These are phyloP conservation scores for Cryptococcus floricola DNA, from an alignment of 1,284 basidiomycete species.

Conservation along the genomic window DNA sequence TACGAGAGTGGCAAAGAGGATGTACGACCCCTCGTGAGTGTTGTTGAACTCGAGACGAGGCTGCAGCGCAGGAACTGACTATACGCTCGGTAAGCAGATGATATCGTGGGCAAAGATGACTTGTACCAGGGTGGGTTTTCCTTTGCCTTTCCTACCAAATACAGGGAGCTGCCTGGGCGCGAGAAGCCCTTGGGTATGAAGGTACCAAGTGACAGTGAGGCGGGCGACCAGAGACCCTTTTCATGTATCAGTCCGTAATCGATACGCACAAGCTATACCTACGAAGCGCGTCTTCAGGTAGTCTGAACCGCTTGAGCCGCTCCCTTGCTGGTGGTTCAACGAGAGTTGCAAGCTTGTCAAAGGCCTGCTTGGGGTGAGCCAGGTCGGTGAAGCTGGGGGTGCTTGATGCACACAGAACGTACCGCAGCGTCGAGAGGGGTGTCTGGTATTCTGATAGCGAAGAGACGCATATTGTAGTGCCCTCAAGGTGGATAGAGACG, in stretches of 20 bases:
- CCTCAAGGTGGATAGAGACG: too few species aligned
- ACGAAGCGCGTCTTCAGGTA: slow-evolving; percentile 29
- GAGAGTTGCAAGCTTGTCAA: slow-evolving; percentile 23
- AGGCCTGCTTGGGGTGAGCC: slow-evolving; percentile 12
- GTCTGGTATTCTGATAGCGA: slow-evolving; percentile 15
- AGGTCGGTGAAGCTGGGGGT: neutral
- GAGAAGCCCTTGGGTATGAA: slow-evolving; percentile 19
- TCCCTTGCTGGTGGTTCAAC: slow-evolving; percentile 19
- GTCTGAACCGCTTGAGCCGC: slow-evolving; percentile 30
- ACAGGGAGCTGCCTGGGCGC: slow-evolving; percentile 3
- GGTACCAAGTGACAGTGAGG: slow-evolving; percentile 37
- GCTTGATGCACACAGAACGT: neutral
- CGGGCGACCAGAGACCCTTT: slow-evolving; percentile 35
- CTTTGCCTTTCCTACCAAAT: slow-evolving; percentile 25
- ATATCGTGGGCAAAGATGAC: neutral
- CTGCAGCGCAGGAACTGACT: slow-evolving; percentile 15
- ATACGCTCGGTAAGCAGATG: neutral
- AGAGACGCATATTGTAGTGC: slow-evolving; percentile 15
- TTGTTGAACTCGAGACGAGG: slow-evolving; percentile 39
- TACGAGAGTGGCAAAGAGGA: slow-evolving; percentile 18
- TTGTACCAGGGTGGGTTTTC: slow-evolving; percentile 37
- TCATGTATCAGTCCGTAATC: neutral
- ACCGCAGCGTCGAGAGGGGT: slow-evolving; percentile 9
- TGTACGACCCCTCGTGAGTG: slow-evolving; percentile 38
- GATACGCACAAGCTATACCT: neutral